A percentile compares a stretch with the other conserved stretches of the same genome.
Conservation (phyloP, 108 stramenopile genomes). For the Phaeodactylum tricornutum region DNA sequence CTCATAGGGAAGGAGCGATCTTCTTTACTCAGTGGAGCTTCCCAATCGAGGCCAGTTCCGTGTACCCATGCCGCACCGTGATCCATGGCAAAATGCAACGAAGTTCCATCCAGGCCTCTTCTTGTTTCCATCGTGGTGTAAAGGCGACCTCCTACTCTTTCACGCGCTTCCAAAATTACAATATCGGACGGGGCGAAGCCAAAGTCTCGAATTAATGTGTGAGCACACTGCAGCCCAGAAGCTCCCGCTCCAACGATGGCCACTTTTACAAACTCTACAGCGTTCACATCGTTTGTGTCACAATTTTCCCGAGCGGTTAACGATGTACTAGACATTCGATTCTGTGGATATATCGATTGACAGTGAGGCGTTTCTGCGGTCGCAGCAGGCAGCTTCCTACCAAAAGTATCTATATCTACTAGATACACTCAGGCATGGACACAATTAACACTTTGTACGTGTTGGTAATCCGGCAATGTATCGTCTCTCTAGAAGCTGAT, state of each 20-base stretch:
- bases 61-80: slow-evolving; percentile 55
- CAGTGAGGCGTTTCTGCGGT: no score
- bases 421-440: no score
- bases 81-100: slow-evolving; percentile 19
- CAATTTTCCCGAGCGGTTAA: no score
- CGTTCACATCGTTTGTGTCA: no score
- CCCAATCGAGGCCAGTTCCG: slow-evolving; percentile 23
- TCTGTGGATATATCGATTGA: no score
- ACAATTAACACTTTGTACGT: no score
- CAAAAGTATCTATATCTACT: no score
- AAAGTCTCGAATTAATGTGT: slow-evolving; percentile 5
- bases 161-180: slow-evolving; percentile 35
- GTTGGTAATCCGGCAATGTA: no score
- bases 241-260: slow-evolving; percentile 48
- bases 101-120: neutral
- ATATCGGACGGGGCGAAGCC: neutral
- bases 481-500: no score
- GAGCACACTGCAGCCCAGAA: slow-evolving; percentile 29
- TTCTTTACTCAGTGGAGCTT: neutral
- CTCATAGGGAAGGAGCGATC: neutral
- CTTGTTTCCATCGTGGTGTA: slow-evolving; percentile 8
- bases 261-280: slow-evolving; percentile 15
- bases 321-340: no score
- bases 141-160: slow-evolving; percentile 47
- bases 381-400: no score